A percentile compares a stretch with the other conserved stretches of the same genome.
phyloP scores from a whole-genome alignment of 78 protist species.

The Cavenderia fasciculata region DNA sequence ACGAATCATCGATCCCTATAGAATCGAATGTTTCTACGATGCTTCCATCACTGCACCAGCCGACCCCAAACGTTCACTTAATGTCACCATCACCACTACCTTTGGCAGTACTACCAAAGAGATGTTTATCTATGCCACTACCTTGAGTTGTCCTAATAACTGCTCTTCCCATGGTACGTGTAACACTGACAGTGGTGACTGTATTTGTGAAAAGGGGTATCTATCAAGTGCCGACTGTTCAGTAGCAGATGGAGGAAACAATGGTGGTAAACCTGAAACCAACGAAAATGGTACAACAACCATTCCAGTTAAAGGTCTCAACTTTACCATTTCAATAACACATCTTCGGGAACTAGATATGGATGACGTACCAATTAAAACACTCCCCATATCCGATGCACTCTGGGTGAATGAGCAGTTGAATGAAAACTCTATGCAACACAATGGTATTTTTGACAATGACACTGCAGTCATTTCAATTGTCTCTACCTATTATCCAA shows the following conservation, averaged over 20 bases:
- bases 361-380: neutral
- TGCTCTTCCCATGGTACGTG: neutral
- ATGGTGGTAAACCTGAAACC: neutral
- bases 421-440: neutral
- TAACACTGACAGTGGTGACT: conserved; percentile 14
- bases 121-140: neutral
- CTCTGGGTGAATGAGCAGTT: neutral
- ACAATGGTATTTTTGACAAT: neutral
- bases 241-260: neutral
- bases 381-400: neutral
- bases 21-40: neutral
- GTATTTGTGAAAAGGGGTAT: neutral
- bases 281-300: neutral
- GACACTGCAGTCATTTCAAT: neutral
- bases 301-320: neutral
- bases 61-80: neutral
- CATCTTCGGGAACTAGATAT: conserved; percentile 1
- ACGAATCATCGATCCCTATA: neutral
- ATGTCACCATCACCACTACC: neutral
- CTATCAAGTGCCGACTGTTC: neutral
- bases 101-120: neutral
- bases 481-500: neutral
- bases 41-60: neutral
- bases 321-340: neutral
- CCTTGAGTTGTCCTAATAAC: neutral